These are phyloP conservation scores for Boletus bicolor DNA, from an alignment of 768 basidiomycete genomes.

Conservation along the genomic window DNA sequence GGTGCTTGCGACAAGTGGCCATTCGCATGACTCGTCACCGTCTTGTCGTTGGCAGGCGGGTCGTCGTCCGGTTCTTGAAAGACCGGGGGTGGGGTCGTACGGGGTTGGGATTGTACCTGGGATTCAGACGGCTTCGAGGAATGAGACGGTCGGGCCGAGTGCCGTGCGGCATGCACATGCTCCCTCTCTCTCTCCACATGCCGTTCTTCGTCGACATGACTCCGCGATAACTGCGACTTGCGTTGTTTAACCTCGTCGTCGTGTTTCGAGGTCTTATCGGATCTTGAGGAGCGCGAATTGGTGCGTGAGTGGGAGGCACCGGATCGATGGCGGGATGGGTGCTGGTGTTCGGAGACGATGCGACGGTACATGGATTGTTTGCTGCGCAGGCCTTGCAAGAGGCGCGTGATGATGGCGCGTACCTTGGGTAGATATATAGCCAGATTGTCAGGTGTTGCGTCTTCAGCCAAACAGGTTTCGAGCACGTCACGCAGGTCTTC, in stretches of 20 bases:
- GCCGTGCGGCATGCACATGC: slow-evolving; percentile 34
- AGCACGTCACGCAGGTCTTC: slow-evolving; percentile 85
- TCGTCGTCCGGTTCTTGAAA: slow-evolving; percentile 35
- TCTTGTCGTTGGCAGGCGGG: slow-evolving; percentile 13
- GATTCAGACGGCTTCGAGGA: slow-evolving; percentile 36
- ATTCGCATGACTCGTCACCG: slow-evolving; percentile 4
- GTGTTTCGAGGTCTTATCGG: slow-evolving; percentile 36
- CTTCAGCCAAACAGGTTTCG: slow-evolving; percentile 89
- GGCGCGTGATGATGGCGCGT: slow-evolving; percentile 84
- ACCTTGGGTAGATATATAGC: slow-evolving; percentile 89
- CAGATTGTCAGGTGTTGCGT: slow-evolving; percentile 80
- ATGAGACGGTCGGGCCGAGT: slow-evolving; percentile 42
- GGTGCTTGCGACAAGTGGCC: slow-evolving; percentile 9
- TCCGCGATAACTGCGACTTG: slow-evolving; percentile 48
- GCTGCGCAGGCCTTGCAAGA: slow-evolving; percentile 88
- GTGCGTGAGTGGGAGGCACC: slow-evolving; percentile 50
- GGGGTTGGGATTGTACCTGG: slow-evolving; percentile 28
- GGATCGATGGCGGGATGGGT: slow-evolving; percentile 40
- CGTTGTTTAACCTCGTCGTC: slow-evolving; percentile 43
- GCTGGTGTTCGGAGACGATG: slow-evolving; percentile 60
- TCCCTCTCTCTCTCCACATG: slow-evolving; percentile 39
- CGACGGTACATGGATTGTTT: slow-evolving; percentile 89
- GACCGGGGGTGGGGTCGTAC: slow-evolving; percentile 27
- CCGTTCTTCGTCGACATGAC: slow-evolving; percentile 37
- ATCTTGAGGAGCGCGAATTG: slow-evolving; percentile 57